These are phyloP conservation scores for Amborella trichopoda DNA, from an alignment of 164 flowering plant genomes.

Conservation along the genomic window DNA sequence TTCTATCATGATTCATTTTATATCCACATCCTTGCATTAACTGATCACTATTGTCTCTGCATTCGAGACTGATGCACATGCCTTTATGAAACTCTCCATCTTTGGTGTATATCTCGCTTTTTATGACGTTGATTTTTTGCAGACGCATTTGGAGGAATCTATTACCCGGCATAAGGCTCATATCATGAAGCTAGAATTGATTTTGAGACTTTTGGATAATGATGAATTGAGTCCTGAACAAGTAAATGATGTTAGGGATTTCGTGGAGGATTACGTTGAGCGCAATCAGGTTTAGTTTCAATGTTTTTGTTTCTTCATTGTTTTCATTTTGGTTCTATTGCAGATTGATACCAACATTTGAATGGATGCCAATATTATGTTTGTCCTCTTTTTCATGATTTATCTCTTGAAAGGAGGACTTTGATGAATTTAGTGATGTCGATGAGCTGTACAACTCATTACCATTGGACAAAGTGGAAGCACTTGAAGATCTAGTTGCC, in stretches of 20 bases:
- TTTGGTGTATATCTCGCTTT: too few relatives aligned
- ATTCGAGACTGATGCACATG: too few relatives aligned
- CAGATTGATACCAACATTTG: not conserved
- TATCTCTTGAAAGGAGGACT: conserved; percentile 59
- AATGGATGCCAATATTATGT: not conserved
- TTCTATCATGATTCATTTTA: too few relatives aligned
- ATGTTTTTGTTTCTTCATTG: not conserved
- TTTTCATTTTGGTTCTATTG: not conserved
- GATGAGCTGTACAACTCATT: conserved; percentile 79
- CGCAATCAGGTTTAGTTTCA: conserved; percentile 75
- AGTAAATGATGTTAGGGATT: conserved; percentile 90
- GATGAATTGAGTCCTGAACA: conserved; percentile 98
- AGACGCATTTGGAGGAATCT: conserved; percentile 91
- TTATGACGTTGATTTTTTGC: too few relatives aligned
- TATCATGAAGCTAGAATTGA: conserved; percentile 85
- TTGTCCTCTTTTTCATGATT: not conserved
- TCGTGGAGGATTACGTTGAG: conserved; percentile 93
- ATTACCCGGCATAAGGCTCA: conserved; percentile 90
- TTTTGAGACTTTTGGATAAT: conserved; percentile 86
- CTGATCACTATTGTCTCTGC: not conserved
- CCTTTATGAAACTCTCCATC: too few relatives aligned
- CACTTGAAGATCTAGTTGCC: conserved; percentile 88
- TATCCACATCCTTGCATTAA: conserved; percentile 1
- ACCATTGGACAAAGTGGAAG: conserved; percentile 84
- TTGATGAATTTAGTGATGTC: conserved; percentile 92